These are phyloP conservation scores for Withania somnifera DNA, from an alignment of 305 asterid species.

Conservation along the genomic window DNA sequence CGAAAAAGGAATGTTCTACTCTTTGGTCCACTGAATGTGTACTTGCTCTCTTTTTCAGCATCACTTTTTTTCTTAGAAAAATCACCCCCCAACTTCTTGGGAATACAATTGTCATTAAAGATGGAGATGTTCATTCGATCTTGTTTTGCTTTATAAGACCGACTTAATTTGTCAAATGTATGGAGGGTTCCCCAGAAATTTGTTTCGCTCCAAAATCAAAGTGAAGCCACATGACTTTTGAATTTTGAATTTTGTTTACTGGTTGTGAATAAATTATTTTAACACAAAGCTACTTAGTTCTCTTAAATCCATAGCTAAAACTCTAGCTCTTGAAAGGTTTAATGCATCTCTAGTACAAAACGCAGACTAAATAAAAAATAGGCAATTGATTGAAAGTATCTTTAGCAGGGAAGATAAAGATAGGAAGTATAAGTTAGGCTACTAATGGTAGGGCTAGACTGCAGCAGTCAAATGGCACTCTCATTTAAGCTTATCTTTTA, in stretches of 20 bases:
- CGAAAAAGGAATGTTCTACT: constrained; percentile 11
- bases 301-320: too few species aligned
- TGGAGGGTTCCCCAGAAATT: not conserved
- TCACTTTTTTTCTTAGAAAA: not conserved
- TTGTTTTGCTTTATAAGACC: not conserved
- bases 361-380: not conserved
- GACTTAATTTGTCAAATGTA: not conserved
- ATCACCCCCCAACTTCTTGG: constrained; percentile 4
- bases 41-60: not conserved
- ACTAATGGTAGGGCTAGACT: not conserved
- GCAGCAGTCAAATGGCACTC: not conserved
- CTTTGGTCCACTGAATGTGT: not conserved
- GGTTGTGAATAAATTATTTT: too few species aligned
- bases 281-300: too few species aligned
- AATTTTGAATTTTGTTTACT: not conserved
- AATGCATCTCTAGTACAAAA: too few species aligned
- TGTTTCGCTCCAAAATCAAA: not conserved
- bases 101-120: not conserved
- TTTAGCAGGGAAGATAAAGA: not conserved
- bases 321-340: too few species aligned
- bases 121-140: not conserved
- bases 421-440: not conserved
- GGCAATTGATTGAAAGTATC: not conserved
- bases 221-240: not conserved
- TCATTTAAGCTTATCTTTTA: not conserved